Evolutionary conservation across 768 basidiomycete genomes (phyloP), one percentile per base, ranked within the genome.

Genomic region (Gymnopilus dilepis): DNA sequence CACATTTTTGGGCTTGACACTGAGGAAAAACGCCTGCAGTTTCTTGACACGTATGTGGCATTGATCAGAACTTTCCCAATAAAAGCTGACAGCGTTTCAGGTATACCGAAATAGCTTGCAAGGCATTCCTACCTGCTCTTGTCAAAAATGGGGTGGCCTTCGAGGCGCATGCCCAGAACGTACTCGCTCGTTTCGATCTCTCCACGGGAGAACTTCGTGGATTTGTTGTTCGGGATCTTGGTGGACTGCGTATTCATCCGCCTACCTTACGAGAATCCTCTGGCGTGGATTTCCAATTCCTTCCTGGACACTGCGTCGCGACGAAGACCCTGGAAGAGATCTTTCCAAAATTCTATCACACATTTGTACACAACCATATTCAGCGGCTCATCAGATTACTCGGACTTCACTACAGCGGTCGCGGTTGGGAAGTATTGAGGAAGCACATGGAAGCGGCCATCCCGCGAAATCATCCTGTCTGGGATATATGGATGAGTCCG

Each of bases 141-240:
- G 70, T 87, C 13, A 58, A 80, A 41, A 84, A 87, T 52, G 85
- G 85, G 4, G 81, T 86, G n/a, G 81, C 82, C 6, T 85, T 87
- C 54, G 86, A 87, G 71, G 86, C 84, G 9, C 86, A 87, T 68
- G 83, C 84, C 1, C 86, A 87, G 61, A 87, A 86, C 65, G 76
- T 82, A 17, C 78, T 85, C 6, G 76, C 78, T 37, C 82, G 84
- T 21, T 78, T 84, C 57, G 76, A 84, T 60, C 62, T 69, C 2
- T 56, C 68, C 12, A 81, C 82, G 1, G 77, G 79, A 31, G 75
- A 76, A 52, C 73, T 80, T 8, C 71, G 75, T 17, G 84, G 84
- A 17, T 85, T 87, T 67, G 77, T 86, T 30, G 66, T 85, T 58
- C 83, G 86, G 33, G 86, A 87, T 65, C 77, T 87, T 17, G 85